Base-by-base conservation (phyloP, 1,139 yeast species). In the Yamadazyma conglobata region DNA sequence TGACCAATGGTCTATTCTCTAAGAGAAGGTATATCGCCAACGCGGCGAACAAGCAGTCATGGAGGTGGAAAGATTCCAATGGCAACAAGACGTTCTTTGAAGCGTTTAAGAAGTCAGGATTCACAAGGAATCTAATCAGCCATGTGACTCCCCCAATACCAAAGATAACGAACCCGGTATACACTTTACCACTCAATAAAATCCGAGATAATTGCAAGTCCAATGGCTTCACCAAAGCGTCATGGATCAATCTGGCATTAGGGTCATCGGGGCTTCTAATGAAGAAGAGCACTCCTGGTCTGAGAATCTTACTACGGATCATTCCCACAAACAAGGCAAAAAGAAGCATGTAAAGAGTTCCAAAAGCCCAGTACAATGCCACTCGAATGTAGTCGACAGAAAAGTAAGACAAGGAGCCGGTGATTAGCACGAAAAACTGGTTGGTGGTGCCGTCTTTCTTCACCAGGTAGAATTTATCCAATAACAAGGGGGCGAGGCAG, bases 211-310 rank as follows among this genome's bases (percentile, higher is more conserved):
- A 46, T 52, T 91, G 96, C 26, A 82, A 62, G 10, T 60, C 43
- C 45, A 89, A 69, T 1, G 95, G 86, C 42, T 84, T 78, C 33
- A 83, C 81, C 38, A 91, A 60, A 1, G 95, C 93, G 51, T 89
- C 96, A 43, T 87, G 91, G 27, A 91, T 73, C n/a, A 93, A 74
- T 40, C 91, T 77, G 25, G 88, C 80, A 45, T 87, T 83, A 18
- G 95, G 96, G 51, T 91, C 96, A 45, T 89, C 96, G 3, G 96
- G 96, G 19, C 95, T 88, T 42, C 96, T 71, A 35, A 93, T 85
- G 58, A 93, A 91, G 56, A 78, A 91, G 25, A 91, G 63, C 3
- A 87, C 95, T 5, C 98, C 99, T 0, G 86, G 81, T 33, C 99
- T 74, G 43, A 91, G 70, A 24, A 88, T 79, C 34, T 65, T 60